Base-by-base conservation (phyloP, 2,329 filamentous ascomycete species). In the Penicillium sp. region DNA sequence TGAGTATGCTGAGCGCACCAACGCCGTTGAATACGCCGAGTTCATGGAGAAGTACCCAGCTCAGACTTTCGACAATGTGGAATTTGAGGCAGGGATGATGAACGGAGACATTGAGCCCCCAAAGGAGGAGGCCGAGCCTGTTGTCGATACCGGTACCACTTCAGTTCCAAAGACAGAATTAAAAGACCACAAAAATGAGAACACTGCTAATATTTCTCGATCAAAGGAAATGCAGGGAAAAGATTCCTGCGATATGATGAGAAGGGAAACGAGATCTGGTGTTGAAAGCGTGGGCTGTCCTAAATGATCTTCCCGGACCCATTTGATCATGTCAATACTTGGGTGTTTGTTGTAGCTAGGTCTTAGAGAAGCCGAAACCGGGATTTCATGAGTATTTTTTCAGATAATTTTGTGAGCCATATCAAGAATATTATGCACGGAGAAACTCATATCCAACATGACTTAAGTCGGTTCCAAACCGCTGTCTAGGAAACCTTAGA, bases 401-500 rank as follows among this genome's bases (percentile, higher is more conserved):
- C 90, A 91, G 50, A 89, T 79, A 59, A 84, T 82, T 56, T 86
- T 79, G 72, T 98, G 98, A 7, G 91, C 90, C 65, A 83, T 81
- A 53, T 83, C 85, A 16, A 96, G 79, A 0, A 91, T 90, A 67
- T 88, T 86, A 68, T 96, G 91, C 55, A 90, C 86, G 0, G 85
- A 82, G 22, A 93, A 84, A 2, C 83, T 77, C 9, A 87, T 70
- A 63, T 92, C 88, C 41, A 88, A 73, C 54, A 86, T 84, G 11
- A 88, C 72, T 55, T 82, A 80, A 48, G 77, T 79, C 3, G 85
- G 84, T 52, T 79, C 79, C 67, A 77, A 77, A n/a, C 70, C 70
- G 35, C 78, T 73, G 52, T 85, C 82, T n/a, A 98, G 83, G 68
- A 99, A 98, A 0, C 95, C 95, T 68, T 99, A 99, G 75, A 98